These are phyloP conservation scores for Iris macrosiphon DNA, from an alignment of 106 monocot species.

Conservation along the genomic window DNA sequence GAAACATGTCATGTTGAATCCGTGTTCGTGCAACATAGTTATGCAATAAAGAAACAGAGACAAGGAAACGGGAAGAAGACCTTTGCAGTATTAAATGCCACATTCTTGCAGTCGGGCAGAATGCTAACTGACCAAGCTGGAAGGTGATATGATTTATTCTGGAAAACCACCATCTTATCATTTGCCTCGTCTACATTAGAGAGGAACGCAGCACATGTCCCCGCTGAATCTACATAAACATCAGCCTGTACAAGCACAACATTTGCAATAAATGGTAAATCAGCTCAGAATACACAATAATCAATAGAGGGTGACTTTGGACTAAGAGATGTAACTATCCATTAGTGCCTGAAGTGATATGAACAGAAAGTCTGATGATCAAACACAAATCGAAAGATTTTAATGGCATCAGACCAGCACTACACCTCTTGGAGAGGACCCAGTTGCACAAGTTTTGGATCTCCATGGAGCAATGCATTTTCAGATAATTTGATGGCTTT, in stretches of 20 bases:
- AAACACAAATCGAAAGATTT: no score
- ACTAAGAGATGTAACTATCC: no score
- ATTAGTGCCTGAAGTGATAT: no score
- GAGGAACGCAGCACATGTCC: slow-evolving; percentile 75
- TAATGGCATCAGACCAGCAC: no score
- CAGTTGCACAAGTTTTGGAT: slow-evolving; percentile 33
- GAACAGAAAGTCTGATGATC: no score
- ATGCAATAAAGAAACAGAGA: background rate
- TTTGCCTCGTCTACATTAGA: slow-evolving; percentile 70
- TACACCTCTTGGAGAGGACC: slow-evolving; percentile 80
- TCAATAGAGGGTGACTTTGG: no score
- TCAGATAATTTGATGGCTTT: slow-evolving; percentile 72
- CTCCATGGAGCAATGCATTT: slow-evolving; percentile 50
- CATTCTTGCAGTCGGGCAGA: slow-evolving; percentile 86
- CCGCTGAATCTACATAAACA: slow-evolving; percentile 58
- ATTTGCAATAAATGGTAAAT: background rate
- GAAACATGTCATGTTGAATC: no score
- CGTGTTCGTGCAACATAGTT: no score
- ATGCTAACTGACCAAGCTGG: slow-evolving; percentile 97
- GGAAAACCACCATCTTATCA: slow-evolving; percentile 53
- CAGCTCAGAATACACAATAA: no score
- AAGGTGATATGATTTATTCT: slow-evolving; percentile 63
- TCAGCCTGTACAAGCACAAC: slow-evolving; percentile 45
- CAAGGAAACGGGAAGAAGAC: slow-evolving; percentile 16
- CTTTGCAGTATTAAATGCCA: slow-evolving; percentile 87